Base-by-base conservation (phyloP, 306 rosid genomes). In the Cicer judaicum region DNA sequence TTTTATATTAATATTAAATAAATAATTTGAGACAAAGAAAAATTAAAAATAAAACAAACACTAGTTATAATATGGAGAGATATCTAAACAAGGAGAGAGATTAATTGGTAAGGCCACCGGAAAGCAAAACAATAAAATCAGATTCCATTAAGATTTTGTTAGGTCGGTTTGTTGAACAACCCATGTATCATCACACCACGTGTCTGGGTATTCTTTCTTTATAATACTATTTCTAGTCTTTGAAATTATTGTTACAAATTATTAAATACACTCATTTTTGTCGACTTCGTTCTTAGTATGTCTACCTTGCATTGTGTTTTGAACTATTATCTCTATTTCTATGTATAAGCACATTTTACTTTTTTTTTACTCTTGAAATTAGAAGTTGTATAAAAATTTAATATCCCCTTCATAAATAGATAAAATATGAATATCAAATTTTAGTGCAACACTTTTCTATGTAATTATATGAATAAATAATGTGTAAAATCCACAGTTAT, bases 121-220 rank as follows among this genome's bases (percentile, higher is more conserved):
- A 40, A 64, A 14, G 1, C 49, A 63, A 63, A 40, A 29, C 49
- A 62, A 62, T 62, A 24, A 62, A 39, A 62, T 40, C 24, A 14
- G 12, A 62, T n/a, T 39, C 46, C 48, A 64, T 39, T 64, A 1
- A 15, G 50, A 64, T 40, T 64, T 24, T 64, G 34, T 64, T 64
- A 64, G 69, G 69, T 64, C 10, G 9, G 69, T 64, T 64, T 14
- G 69, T 64, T 64, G n/a, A 64, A 64, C 69, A 39, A 64, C 69
- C 48, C 69, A 64, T 64, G 50, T 16, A 64, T 64, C 41, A 15
- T 7, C 69, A 64, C 69, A 36, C 15, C 69, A 64, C 69, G 50
- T 40, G 69, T 34, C 69, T 63, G 8, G 7, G 13, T 40, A 63
- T 63, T 63, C 48, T 63, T 62, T 63, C 34, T 63, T 62, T 8